A percentile compares a stretch with the other conserved stretches of the same genome.
Evolutionary conservation across 2,329 filamentous ascomycete genomes (phyloP).

Genomic region (Neofusicoccum ribis): DNA sequence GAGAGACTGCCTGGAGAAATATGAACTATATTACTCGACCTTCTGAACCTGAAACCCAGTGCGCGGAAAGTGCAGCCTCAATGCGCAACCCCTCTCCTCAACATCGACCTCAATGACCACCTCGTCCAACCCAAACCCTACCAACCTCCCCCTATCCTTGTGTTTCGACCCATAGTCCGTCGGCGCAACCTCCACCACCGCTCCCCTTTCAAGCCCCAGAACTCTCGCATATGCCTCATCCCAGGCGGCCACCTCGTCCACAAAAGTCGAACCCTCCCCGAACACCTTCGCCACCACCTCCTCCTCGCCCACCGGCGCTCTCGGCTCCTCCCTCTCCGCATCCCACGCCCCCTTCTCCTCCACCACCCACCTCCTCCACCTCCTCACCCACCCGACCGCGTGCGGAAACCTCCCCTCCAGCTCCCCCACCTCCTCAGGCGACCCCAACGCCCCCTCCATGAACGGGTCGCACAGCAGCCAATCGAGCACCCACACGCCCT

Average conservation of each 20-base stretch:
- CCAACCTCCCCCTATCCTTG: slow-evolving; percentile 29
- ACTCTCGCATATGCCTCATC: slow-evolving; percentile 50
- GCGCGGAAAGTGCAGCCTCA: slow-evolving; percentile 29
- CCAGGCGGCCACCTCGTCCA: slow-evolving; percentile 38
- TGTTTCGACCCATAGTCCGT: slow-evolving; percentile 33
- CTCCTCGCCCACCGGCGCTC: slow-evolving; percentile 47
- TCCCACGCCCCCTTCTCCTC: neutral
- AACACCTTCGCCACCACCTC: slow-evolving; percentile 55
- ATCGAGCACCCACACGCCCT: slow-evolving; percentile 63
- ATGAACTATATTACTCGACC: neutral
- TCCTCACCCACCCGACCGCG: neutral
- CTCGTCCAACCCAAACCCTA: slow-evolving; percentile 31
- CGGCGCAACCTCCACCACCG: slow-evolving; percentile 48
- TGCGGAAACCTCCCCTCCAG: neutral
- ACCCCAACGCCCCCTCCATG: slow-evolving; percentile 55
- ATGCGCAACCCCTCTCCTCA: slow-evolving; percentile 14
- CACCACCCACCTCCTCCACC: neutral
- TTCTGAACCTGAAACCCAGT: slow-evolving; percentile 27
- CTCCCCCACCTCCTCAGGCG: slow-evolving; percentile 31
- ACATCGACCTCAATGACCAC: slow-evolving; percentile 27
- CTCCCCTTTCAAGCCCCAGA: slow-evolving; percentile 54
- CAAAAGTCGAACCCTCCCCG: slow-evolving; percentile 27
- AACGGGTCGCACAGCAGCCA: slow-evolving; percentile 53
- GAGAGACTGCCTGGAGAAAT: no score
- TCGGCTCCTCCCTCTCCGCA: slow-evolving; percentile 26